Conservation (phyloP, 176 grass and related monocot species). For the Chloris gayana region DNA sequence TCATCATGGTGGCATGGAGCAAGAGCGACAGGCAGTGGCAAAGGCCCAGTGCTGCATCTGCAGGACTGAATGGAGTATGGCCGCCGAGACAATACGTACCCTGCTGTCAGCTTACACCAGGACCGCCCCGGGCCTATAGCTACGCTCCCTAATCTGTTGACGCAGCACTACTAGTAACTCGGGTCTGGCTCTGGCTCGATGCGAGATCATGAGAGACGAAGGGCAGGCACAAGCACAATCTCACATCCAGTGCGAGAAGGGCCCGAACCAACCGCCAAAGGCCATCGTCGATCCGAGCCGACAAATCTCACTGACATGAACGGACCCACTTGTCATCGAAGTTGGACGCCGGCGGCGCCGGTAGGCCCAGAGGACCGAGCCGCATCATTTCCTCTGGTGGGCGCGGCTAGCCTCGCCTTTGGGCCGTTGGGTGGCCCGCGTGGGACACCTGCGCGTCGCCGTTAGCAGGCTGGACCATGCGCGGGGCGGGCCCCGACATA, state of each 20-base stretch:
- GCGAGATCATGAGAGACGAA: background rate
- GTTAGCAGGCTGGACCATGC: slow-evolving; percentile 7
- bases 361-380: background rate
- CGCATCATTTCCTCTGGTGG: background rate
- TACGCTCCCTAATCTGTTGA: background rate
- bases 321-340: background rate
- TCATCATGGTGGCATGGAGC: slow-evolving; percentile 18
- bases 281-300: background rate
- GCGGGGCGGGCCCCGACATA: background rate
- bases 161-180: background rate
- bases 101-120: slow-evolving; percentile 11
- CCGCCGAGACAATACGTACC: background rate
- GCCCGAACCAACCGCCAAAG: background rate
- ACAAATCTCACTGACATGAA: background rate
- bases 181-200: background rate
- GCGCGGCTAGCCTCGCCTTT: background rate
- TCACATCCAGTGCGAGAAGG: background rate
- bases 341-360: background rate
- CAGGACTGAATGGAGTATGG: background rate
- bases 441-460: background rate
- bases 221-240: no score
- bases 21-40: background rate
- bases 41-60: background rate
- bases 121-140: background rate
- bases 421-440: background rate